Evolutionary conservation across 1,284 basidiomycete genomes (phyloP), one percentile per base, ranked within the genome.

Genomic region (Singerocomus inundabilis): DNA sequence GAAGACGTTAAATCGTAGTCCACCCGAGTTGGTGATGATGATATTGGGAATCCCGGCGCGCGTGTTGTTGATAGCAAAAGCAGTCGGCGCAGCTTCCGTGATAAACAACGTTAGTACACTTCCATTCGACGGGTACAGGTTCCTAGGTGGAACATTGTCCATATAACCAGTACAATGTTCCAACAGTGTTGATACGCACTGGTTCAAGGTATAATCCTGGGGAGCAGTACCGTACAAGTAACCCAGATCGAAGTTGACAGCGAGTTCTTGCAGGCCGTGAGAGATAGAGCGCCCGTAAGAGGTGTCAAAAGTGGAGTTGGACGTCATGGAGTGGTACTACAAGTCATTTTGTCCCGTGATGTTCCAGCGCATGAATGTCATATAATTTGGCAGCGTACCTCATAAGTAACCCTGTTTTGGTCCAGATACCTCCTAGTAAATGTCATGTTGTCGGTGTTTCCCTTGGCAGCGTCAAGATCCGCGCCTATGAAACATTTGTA

Each of bases 351-450:
- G 13, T 49, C 13, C 24, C 13, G 13, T 6, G 4, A 31, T 11
- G 7, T 35, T 34, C 16, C 11, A 16, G 21, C 21, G 4, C 21
- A 4, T 21, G 24, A 38, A 10, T 13, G 12, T 1, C 28, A 9
- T 9, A 40, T 9, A 7, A 7, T 32, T 28, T 33, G 15, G 32
- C 6, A 26, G n/a, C 48, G 5, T 55, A 84, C 84, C 72, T 85
- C 76, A 53, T 84, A 90, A 1, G 88, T 84, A 13, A 85, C 78
- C 33, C 80, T 79, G 59, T 90, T 90, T 21, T 84, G 75, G 59
- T 90, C 88, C 8, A 90, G 70, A 63, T 90, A 90, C 25, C 87
- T 76, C 34, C 88, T 74, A 36, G 75, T 79, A 63, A 89, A 84
- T 0, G 76, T 77, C 41, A 88, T 67, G 60, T 80, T 77, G 53